Base-by-base conservation (phyloP, 768 basidiomycete genomes). In the Trametes cingulata region DNA sequence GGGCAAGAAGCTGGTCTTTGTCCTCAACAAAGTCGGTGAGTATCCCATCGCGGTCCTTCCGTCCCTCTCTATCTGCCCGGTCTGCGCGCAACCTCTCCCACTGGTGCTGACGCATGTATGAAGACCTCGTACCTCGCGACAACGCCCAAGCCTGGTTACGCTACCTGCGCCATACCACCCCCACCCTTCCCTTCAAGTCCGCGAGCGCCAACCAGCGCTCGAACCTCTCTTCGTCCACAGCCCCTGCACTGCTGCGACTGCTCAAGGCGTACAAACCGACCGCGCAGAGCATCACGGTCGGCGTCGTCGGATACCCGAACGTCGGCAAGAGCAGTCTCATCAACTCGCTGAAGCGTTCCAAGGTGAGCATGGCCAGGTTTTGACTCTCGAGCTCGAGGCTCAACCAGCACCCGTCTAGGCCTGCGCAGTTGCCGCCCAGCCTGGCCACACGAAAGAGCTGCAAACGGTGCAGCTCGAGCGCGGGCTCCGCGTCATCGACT, bases 241-340 rank as follows among this genome's bases (percentile, higher is more conserved):
- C 88, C 1, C 91, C 91, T 25, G 78, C 88, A 48, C 78, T 97
- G 2, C 77, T 95, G 40, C 88, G 88, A 52, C 79, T 97, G 2
- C 78, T 96, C 41, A 97, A 96, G 69, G 88, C 88, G 0, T 91
- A 90, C 72, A 90, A 87, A 63, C 88, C 87, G 1, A 85, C 78
- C 33, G 77, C 85, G 0, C 84, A 86, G 33, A 89, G 85, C 63
- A 78, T 93, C 51, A 94, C 92, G 0, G 83, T 96, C 50, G 94
- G 94, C 15, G 91, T 98, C 17, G 91, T 98, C 4, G 96, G 96
- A 1, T 96, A 94, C 74, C 96, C 96, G 1, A 98, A 98, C 73
- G 96, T 98, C 46, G 96, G 96, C 14, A 98, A 98, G 77, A 95
- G 93, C 57, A 91, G 87, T 68, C 70, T 98, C 58, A 95, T 99